These are phyloP conservation scores for Acaromyces ingoldii DNA, from an alignment of 1,284 basidiomycete species.

Conservation along the genomic window DNA sequence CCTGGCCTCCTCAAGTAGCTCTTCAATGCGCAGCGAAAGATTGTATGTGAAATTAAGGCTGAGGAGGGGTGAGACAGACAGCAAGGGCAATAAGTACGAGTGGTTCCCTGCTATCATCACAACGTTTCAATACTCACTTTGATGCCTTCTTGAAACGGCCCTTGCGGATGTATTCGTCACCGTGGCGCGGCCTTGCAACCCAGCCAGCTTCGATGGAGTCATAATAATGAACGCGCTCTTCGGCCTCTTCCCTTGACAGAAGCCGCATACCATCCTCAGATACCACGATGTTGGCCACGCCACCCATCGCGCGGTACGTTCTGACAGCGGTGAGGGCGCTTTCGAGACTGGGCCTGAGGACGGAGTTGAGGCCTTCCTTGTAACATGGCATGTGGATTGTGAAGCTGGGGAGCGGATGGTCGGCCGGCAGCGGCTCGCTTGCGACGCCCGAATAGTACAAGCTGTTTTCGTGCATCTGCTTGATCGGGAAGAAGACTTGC, in stretches of 20 bases:
- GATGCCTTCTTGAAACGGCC: constrained; percentile 67
- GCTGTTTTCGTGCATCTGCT: constrained; percentile 58
- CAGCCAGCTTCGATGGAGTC: constrained; percentile 71
- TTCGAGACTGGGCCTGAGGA: constrained; percentile 59
- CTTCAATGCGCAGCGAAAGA: neutral
- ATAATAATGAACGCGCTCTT: constrained; percentile 67
- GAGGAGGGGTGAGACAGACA: too few relatives aligned
- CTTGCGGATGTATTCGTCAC: constrained; percentile 71
- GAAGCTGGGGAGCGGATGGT: constrained; percentile 61
- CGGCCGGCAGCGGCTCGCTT: constrained; percentile 15
- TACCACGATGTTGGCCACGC: constrained; percentile 68
- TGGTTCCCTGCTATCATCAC: too few relatives aligned
- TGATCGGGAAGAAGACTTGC: constrained; percentile 56
- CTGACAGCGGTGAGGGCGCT: constrained; percentile 60
- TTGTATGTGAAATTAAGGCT: neutral
- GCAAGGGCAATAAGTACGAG: too few relatives aligned
- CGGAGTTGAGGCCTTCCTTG: constrained; percentile 57
- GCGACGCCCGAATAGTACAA: constrained; percentile 54
- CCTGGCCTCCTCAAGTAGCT: constrained; percentile 60
- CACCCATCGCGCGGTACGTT: constrained; percentile 76
- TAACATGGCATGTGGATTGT: constrained; percentile 75
- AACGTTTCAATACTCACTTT: too few relatives aligned
- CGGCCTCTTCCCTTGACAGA: constrained; percentile 60
- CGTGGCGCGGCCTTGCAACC: constrained; percentile 69
- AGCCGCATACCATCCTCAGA: constrained; percentile 71